Base-by-base conservation (phyloP, 2,329 filamentous ascomycete genomes). In the Aspergillus pseudonomiae region DNA sequence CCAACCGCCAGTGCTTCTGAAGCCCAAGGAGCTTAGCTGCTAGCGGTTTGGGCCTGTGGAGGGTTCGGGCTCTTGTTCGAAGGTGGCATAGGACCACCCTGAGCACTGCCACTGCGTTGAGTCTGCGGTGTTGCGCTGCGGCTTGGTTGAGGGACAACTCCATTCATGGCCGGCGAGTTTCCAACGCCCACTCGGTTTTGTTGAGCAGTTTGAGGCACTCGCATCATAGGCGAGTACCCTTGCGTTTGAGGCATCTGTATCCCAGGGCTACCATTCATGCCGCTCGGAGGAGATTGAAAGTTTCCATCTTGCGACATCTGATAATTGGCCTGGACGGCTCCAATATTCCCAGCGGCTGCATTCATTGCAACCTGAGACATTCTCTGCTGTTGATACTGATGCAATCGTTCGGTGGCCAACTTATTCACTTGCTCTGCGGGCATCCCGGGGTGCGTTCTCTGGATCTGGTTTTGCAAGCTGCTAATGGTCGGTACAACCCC, bases 401-500 rank as follows among this genome's bases (percentile, higher is more conserved):
- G 76, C 46, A 86, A 74, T 55, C 82, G 80, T 43, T 86, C 82
- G 1, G 81, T 84, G 4, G 86, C 84, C 65, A 85, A 72, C 46
- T 81, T 80, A 61, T 79, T 82, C 11, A 88, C 78, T 71, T 88
- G 84, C 30, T 88, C 85, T 4, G 81, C 79, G 1, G 83, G 77
- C 65, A 85, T 75, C 60, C 81, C 80, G 1, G 85, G 85, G 66
- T 86, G 81, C 67, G 75, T 81, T 60, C 77, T 77, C 66, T 84
- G 82, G 19, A 87, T 80, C 45, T 84, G 82, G 64, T 81, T 84
- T 63, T 82, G 80, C 60, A 86, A 81, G 62, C 80, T 82, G 61
- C 82, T 84, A 63, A 88, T 83, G 10, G 82, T 82, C 16, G 85
- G 85, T 52, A 86, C 81, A 67, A 85, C 82, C 26, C 84, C 83